A percentile compares a stretch with the other conserved stretches of the same genome.
phyloP scores from a whole-genome alignment of 345 rosid genomes.

The Excoecaria agallocha region DNA sequence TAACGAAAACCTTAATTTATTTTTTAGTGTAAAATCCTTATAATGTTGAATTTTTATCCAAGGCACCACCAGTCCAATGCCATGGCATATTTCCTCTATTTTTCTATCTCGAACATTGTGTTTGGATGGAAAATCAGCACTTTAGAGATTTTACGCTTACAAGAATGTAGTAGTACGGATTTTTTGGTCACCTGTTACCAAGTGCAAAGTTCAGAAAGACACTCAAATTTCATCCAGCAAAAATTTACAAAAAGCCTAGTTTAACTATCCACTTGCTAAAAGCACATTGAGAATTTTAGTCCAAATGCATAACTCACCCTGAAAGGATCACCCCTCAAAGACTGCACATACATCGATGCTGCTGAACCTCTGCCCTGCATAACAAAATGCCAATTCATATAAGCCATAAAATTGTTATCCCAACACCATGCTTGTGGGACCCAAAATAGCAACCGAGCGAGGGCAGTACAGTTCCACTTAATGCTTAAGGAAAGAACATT shows the following conservation, averaged over 20 bases:
- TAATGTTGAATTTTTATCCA: too few relatives aligned
- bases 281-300: background rate
- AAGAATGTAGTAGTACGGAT: too few relatives aligned
- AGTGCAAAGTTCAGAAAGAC: too few relatives aligned
- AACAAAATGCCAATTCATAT: conserved; percentile 11
- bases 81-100: too few relatives aligned
- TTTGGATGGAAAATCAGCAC: too few relatives aligned
- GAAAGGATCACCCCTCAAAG: conserved; percentile 89
- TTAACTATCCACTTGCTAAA: background rate
- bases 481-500: background rate
- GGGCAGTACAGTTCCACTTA: background rate
- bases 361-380: conserved; percentile 62
- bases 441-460: background rate
- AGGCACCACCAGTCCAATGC: too few relatives aligned
- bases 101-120: too few relatives aligned
- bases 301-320: conserved; percentile 53
- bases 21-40: too few relatives aligned
- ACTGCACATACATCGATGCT: conserved; percentile 84
- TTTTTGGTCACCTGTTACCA: too few relatives aligned
- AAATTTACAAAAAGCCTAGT: background rate
- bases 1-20: too few relatives aligned
- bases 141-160: too few relatives aligned
- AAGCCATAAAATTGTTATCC: background rate
- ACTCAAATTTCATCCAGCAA: background rate
- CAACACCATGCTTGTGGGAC: background rate